Evolutionary conservation across 345 rosid genomes (phyloP).

Genomic region (Laguncularia racemosa): DNA sequence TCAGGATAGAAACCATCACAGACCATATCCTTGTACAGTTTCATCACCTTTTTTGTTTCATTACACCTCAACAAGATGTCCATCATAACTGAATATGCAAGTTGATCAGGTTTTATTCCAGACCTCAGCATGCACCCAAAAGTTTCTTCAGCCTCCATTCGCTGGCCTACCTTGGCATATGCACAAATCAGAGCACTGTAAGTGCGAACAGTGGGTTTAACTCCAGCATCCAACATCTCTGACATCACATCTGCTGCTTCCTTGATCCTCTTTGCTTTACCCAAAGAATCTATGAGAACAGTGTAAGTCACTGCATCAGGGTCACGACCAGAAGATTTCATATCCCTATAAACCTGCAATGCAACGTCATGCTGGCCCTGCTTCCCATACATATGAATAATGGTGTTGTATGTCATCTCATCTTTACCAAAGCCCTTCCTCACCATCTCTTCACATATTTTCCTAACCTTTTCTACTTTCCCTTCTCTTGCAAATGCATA

Average conservation of each 20-base stretch:
- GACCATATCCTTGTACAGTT: slow-evolving; percentile 61
- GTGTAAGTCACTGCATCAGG: slow-evolving; percentile 94
- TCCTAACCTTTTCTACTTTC: slow-evolving; percentile 64
- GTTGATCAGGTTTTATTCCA: slow-evolving; percentile 72
- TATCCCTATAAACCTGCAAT: slow-evolving; percentile 66
- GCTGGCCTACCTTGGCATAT: slow-evolving; percentile 88
- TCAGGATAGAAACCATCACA: slow-evolving; percentile 51
- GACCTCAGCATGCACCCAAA: slow-evolving; percentile 71
- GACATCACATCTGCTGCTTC: slow-evolving; percentile 82
- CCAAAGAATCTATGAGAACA: slow-evolving; percentile 84
- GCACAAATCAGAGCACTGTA: slow-evolving; percentile 95
- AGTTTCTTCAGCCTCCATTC: slow-evolving; percentile 66
- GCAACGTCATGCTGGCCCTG: slow-evolving; percentile 72
- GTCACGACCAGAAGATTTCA: slow-evolving; percentile 59
- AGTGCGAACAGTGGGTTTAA: slow-evolving; percentile 81
- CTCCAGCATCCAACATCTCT: slow-evolving; percentile 78
- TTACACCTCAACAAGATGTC: slow-evolving; percentile 63
- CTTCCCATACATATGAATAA: slow-evolving; percentile 96
- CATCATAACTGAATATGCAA: slow-evolving; percentile 86
- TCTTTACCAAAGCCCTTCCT: slow-evolving; percentile 68
- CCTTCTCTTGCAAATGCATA: slow-evolving; percentile 94
- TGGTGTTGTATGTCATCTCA: slow-evolving; percentile 87
- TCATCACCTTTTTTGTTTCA: slow-evolving; percentile 51
- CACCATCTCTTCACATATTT: slow-evolving; percentile 66
- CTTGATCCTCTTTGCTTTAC: slow-evolving; percentile 62